phyloP scores from a whole-genome alignment of 2,329 filamentous ascomycete genomes.

The Amauroascus niger region DNA sequence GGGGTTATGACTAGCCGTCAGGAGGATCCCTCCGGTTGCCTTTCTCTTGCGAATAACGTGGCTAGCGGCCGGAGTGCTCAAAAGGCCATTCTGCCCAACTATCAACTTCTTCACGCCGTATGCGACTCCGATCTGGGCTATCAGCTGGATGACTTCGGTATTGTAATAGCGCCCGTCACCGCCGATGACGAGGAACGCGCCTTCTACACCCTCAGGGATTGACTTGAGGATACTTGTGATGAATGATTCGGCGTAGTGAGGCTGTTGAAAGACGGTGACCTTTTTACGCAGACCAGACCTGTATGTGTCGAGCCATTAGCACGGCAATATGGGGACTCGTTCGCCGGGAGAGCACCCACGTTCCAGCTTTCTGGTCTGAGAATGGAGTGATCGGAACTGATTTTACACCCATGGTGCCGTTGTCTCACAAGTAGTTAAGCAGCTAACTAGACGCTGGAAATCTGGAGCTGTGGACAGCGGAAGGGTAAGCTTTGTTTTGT shows the following conservation, averaged over 20 bases:
- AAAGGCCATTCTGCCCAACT: conserved; percentile 90
- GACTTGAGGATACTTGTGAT: conserved; percentile 88
- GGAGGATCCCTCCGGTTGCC: conserved; percentile 89
- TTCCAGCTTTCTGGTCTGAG: conserved; percentile 96
- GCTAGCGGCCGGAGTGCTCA: conserved; percentile 91
- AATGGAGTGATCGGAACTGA: conserved; percentile 78
- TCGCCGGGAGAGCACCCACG: conserved; percentile 55
- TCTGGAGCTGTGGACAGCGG: background rate
- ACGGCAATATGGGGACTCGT: conserved; percentile 6
- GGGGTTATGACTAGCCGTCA: conserved; percentile 97
- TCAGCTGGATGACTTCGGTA: conserved; percentile 89
- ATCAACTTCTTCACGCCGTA: conserved; percentile 99
- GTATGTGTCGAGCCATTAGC: conserved; percentile 18
- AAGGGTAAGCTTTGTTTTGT: background rate
- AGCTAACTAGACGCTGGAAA: background rate
- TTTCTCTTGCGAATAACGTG: conserved; percentile 91
- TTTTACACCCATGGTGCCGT: conserved; percentile 58
- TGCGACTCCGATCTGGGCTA: conserved; percentile 91
- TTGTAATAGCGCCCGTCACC: conserved; percentile 97
- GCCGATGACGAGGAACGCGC: conserved; percentile 86
- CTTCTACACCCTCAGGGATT: conserved; percentile 86
- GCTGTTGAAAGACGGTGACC: conserved; percentile 93
- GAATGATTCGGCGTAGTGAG: conserved; percentile 93
- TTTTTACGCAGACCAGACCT: conserved; percentile 98
- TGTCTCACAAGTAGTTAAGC: background rate